These are phyloP conservation scores for Auriscalpium orientale DNA, from an alignment of 768 basidiomycete genomes.

Conservation along the genomic window DNA sequence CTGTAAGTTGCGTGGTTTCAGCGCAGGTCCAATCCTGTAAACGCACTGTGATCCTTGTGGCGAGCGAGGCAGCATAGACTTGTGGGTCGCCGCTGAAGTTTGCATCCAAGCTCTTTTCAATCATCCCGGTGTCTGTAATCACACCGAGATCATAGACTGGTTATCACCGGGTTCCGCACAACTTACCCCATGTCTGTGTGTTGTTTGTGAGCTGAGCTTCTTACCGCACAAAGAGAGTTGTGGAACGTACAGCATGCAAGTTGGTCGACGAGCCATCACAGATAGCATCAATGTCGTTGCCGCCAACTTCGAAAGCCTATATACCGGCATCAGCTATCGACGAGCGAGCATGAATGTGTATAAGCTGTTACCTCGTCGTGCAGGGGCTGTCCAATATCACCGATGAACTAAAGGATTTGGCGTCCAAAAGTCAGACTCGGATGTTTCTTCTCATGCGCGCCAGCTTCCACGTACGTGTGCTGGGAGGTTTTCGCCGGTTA, in stretches of 20 bases:
- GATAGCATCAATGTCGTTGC: slow-evolving; percentile 34
- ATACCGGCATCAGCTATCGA: neutral
- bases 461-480: neutral
- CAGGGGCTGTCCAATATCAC: slow-evolving; percentile 44
- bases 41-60: slow-evolving; percentile 33
- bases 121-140: slow-evolving; percentile 14
- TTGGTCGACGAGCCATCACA: slow-evolving; percentile 36
- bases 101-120: slow-evolving; percentile 17
- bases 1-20: too few relatives aligned
- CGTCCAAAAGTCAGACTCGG: neutral
- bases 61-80: slow-evolving; percentile 32
- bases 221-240: neutral
- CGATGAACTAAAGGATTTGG: slow-evolving; percentile 26
- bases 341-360: neutral
- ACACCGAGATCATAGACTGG: neutral
- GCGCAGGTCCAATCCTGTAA: too few relatives aligned
- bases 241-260: slow-evolving; percentile 27
- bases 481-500: neutral
- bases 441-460: too few relatives aligned
- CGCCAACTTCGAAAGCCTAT: slow-evolving; percentile 32
- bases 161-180: neutral
- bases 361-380: slow-evolving; percentile 29
- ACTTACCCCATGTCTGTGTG: slow-evolving; percentile 17
- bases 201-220: neutral
- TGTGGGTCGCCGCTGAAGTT: slow-evolving; percentile 13